These are phyloP conservation scores for Phytophthora ramorum DNA, from an alignment of 352 stramenopile genomes.

Conservation along the genomic window DNA sequence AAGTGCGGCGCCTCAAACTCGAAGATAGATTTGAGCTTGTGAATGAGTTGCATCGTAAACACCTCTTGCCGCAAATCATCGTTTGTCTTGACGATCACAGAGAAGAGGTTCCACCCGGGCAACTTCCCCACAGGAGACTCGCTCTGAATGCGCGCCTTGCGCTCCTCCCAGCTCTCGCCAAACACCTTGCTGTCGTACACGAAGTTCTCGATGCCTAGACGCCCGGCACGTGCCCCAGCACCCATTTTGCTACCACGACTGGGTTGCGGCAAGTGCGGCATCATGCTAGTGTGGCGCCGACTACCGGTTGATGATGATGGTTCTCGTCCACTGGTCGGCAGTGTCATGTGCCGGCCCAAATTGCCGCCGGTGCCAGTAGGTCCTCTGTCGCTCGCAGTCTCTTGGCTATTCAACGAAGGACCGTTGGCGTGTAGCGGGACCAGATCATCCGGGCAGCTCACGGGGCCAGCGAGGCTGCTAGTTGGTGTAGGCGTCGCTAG, in stretches of 20 bases:
- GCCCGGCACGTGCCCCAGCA: constrained; percentile 27
- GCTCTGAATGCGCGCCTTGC: constrained; percentile 60
- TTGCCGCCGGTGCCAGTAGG: constrained; percentile 10
- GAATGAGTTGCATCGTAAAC: constrained; percentile 97
- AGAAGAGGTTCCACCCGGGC: constrained; percentile 90
- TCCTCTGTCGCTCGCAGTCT: constrained; percentile 14
- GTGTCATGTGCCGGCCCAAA: constrained; percentile 25
- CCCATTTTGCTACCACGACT: constrained; percentile 40
- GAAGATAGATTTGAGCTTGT: constrained; percentile 95
- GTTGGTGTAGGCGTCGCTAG: constrained; percentile 32
- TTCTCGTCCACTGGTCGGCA: constrained; percentile 22
- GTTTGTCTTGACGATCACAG: constrained; percentile 98
- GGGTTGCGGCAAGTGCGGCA: constrained; percentile 33
- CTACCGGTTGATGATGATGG: constrained; percentile 6
- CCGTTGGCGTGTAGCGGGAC: constrained; percentile 8
- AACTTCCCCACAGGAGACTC: constrained; percentile 82
- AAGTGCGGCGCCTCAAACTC: constrained; percentile 91
- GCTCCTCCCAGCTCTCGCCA: constrained; percentile 74
- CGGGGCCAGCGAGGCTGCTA: constrained; percentile 7
- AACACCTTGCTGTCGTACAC: constrained; percentile 86
- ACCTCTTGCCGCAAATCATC: constrained; percentile 98
- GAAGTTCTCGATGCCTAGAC: constrained; percentile 62
- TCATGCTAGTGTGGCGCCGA: constrained; percentile 28
- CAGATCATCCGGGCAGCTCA: constrained; percentile 21
- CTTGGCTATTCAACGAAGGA: not conserved